These are phyloP conservation scores for Eragrostis nindensis DNA, from an alignment of 176 grass and related monocot species.

Conservation along the genomic window DNA sequence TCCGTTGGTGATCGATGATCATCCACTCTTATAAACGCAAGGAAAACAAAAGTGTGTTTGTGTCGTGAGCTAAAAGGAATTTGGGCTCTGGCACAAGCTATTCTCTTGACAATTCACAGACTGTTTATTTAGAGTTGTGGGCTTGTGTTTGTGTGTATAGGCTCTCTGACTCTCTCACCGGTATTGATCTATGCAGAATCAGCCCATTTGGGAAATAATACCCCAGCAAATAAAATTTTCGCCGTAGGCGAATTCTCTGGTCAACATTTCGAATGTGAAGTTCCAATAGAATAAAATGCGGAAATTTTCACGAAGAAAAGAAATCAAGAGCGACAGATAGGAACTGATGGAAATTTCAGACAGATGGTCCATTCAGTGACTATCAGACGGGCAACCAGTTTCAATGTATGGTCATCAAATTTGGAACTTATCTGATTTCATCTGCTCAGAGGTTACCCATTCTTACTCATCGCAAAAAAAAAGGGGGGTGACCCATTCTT, in stretches of 20 bases:
- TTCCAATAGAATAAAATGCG: background rate
- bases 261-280: background rate
- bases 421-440: background rate
- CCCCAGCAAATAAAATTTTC: background rate
- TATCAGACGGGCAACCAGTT: background rate
- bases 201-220: background rate
- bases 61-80: no score
- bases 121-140: no score
- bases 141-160: background rate
- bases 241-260: background rate
- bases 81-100: no score
- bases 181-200: background rate
- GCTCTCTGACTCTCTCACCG: no score
- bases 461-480: no score
- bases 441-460: background rate
- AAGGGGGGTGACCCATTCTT: no score
- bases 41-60: no score
- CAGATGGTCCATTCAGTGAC: background rate
- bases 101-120: no score
- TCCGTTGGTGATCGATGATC: no score
- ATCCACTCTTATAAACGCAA: no score
- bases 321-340: background rate
- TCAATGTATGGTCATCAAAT: background rate
- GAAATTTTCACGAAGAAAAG: background rate
- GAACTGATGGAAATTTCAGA: background rate